phyloP scores from a whole-genome alignment of 176 grass and related monocot genomes.

The Oryza officinalis region DNA sequence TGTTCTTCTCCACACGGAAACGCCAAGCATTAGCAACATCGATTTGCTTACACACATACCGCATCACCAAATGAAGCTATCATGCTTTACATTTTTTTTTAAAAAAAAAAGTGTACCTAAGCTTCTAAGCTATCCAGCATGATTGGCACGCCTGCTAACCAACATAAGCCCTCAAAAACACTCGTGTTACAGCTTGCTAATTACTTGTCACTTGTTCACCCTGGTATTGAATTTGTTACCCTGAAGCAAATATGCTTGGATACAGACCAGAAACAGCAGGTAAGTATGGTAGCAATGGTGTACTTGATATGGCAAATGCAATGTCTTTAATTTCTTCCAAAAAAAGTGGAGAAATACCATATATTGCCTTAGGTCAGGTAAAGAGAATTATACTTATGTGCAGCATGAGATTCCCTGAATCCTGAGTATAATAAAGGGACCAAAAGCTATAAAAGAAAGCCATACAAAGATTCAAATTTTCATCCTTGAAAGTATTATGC shows the following conservation, averaged over 20 bases:
- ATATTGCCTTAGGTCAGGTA: not conserved
- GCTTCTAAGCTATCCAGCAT: conserved; percentile 25
- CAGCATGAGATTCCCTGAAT: not conserved
- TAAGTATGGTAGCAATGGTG: not conserved
- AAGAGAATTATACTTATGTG: not conserved
- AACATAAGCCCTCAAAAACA: not conserved
- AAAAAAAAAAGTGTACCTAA: not conserved
- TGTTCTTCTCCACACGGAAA: not conserved
- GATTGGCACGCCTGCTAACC: conserved; percentile 5
- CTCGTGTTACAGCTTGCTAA: not conserved
- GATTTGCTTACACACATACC: too few relatives aligned
- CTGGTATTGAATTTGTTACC: not conserved
- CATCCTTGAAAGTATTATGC: not conserved
- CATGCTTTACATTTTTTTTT: not conserved
- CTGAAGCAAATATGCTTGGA: not conserved
- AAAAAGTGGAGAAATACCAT: not conserved
- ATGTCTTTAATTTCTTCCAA: not conserved
- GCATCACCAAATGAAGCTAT: too few relatives aligned
- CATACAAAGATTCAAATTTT: not conserved
- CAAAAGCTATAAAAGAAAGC: not conserved
- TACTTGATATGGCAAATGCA: not conserved
- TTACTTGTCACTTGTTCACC: not conserved
- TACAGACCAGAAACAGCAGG: not conserved
- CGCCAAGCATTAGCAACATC: not conserved
- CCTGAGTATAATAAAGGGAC: not conserved